These are phyloP conservation scores for Stropharia rugosoannulata DNA, from an alignment of 768 basidiomycete species.

Conservation along the genomic window DNA sequence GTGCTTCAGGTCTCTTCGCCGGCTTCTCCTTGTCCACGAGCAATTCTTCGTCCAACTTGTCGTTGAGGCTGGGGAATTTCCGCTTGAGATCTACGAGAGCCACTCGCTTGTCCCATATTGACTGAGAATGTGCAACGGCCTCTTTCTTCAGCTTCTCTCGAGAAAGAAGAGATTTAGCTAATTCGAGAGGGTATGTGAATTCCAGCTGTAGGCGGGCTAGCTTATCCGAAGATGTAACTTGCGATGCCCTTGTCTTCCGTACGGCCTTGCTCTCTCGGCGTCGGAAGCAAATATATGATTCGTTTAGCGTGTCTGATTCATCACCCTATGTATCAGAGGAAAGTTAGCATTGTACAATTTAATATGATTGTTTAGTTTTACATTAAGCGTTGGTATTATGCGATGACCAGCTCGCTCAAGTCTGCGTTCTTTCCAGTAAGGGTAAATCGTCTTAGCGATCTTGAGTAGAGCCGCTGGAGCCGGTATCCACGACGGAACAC, in stretches of 20 bases:
- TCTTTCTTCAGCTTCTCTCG: slow-evolving; percentile 82
- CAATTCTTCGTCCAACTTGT: slow-evolving; percentile 70
- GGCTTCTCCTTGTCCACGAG: slow-evolving; percentile 67
- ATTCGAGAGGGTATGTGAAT: slow-evolving; percentile 66
- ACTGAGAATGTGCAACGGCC: slow-evolving; percentile 50
- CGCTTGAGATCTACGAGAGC: slow-evolving; percentile 79
- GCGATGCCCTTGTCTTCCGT: slow-evolving; percentile 91
- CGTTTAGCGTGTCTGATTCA: slow-evolving; percentile 85
- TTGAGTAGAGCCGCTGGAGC: slow-evolving; percentile 59
- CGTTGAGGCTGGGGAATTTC: slow-evolving; percentile 58
- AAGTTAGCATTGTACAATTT: neutral
- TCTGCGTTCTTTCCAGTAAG: slow-evolving; percentile 89
- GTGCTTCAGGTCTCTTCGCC: slow-evolving; percentile 53
- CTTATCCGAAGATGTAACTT: slow-evolving; percentile 87
- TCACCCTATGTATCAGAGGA: slow-evolving; percentile 55
- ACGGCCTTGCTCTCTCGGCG: slow-evolving; percentile 91
- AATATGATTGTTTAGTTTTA: slow-evolving; percentile 21
- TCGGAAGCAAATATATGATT: slow-evolving; percentile 97
- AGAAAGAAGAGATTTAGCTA: slow-evolving; percentile 64
- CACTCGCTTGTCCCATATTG: slow-evolving; percentile 79
- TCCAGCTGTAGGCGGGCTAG: slow-evolving; percentile 80
- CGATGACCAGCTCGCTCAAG: slow-evolving; percentile 76
- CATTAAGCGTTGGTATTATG: slow-evolving; percentile 83
- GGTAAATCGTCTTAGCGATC: slow-evolving; percentile 73
- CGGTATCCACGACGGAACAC: slow-evolving; percentile 70